Conservation (phyloP, 352 stramenopile genomes). For the Thraustochytrium striatum region DNA sequence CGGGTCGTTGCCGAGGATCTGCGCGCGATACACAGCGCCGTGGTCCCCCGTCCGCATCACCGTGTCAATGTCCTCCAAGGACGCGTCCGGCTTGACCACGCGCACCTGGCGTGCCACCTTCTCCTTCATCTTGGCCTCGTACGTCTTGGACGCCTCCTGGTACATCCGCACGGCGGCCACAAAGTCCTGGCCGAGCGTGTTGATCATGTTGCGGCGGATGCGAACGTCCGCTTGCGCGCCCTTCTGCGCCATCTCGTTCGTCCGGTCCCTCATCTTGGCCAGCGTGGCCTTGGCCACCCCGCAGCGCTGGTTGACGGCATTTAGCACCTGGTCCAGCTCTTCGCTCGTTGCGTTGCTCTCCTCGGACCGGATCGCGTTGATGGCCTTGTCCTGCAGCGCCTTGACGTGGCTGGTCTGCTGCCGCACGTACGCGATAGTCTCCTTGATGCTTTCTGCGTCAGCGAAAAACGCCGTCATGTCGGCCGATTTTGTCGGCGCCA, state of each 20-base stretch:
- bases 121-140: constrained; percentile 95
- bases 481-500: constrained; percentile 3
- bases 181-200: constrained; percentile 95
- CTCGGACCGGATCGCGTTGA: constrained; percentile 83
- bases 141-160: constrained; percentile 93
- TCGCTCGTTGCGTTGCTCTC: constrained; percentile 83
- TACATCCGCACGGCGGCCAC: constrained; percentile 98
- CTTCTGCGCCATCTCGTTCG: constrained; percentile 76
- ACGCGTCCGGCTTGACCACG: constrained; percentile 95
- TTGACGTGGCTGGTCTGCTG: constrained; percentile 81
- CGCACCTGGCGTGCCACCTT: constrained; percentile 95
- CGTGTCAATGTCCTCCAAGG: constrained; percentile 90
- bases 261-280: constrained; percentile 85
- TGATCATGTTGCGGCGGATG: constrained; percentile 94
- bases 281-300: constrained; percentile 78
- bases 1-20: constrained; percentile 69
- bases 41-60: constrained; percentile 83
- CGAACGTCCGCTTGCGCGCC: constrained; percentile 61
- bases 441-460: constrained; percentile 89
- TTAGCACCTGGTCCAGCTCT: constrained; percentile 82
- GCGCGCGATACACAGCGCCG: constrained; percentile 69
- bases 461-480: constrained; percentile 90
- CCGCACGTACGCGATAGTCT: constrained; percentile 80
- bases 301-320: constrained; percentile 82
- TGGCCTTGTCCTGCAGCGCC: constrained; percentile 84